A percentile compares a stretch with the other conserved stretches of the same genome.
Evolutionary conservation across 768 basidiomycete genomes (phyloP).

Genomic region (Suillus alpinus): DNA sequence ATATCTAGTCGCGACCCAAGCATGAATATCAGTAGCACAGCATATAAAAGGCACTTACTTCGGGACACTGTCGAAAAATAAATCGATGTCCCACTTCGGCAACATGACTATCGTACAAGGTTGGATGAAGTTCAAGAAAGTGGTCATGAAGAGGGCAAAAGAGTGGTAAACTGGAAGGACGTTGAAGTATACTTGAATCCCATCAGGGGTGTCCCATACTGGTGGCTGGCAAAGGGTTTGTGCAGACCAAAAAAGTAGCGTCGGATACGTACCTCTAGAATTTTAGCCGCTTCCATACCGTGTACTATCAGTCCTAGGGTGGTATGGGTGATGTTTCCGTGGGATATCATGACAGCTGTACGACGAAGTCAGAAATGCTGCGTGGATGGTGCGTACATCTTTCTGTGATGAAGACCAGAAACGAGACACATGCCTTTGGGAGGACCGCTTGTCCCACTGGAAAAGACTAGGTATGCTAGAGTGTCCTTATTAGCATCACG

Average conservation of each 20-base stretch:
- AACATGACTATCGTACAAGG: conserved; percentile 49
- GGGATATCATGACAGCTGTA: conserved; percentile 62
- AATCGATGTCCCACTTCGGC: conserved; percentile 51
- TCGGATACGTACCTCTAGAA: conserved; percentile 30
- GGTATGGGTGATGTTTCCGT: conserved; percentile 49
- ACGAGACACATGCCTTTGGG: conserved; percentile 50
- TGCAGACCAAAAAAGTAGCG: conserved; percentile 37
- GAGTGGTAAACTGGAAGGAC: conserved; percentile 63
- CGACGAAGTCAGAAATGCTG: neutral
- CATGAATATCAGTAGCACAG: neutral
- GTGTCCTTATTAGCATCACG: conserved; percentile 46
- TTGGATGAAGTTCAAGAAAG: conserved; percentile 41
- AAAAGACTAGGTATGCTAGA: conserved; percentile 63
- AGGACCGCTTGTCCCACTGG: conserved; percentile 66
- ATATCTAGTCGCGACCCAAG: conserved; percentile 38
- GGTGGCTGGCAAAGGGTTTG: conserved; percentile 39
- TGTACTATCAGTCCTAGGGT: conserved; percentile 34
- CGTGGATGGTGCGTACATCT: neutral
- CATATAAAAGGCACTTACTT: conserved; percentile 36
- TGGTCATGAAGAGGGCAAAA: conserved; percentile 48
- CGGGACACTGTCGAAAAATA: conserved; percentile 45
- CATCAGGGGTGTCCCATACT: conserved; percentile 34
- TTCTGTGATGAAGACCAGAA: neutral
- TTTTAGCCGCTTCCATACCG: conserved; percentile 21
- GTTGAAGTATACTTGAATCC: conserved; percentile 42